phyloP scores from a whole-genome alignment of 148 eudicot species.

The Rhododendron molle region DNA sequence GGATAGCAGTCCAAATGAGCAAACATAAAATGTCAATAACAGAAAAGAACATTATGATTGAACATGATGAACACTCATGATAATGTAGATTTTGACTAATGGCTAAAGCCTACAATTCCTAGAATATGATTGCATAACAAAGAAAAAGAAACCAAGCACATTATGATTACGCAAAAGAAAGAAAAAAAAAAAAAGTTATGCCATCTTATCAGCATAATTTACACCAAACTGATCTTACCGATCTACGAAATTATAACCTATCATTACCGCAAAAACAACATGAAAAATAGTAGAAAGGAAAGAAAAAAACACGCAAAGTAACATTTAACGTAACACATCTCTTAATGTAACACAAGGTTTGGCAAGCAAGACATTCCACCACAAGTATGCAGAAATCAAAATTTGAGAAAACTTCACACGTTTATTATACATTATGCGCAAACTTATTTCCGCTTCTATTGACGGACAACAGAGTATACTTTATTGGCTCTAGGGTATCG shows the following conservation, averaged over 20 bases:
- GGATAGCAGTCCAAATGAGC: not conserved
- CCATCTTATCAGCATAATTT: not conserved
- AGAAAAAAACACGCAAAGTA: not conserved
- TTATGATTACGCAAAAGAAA: not conserved
- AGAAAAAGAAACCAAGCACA: not conserved
- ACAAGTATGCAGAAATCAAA: not conserved
- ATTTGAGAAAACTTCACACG: not conserved
- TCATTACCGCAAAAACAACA: not conserved
- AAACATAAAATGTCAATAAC: not conserved
- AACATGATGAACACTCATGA: not conserved
- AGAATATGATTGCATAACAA: not conserved
- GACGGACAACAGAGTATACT: not conserved
- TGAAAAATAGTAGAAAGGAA: not conserved
- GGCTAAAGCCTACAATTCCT: constrained; percentile 1
- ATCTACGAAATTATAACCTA: not conserved
- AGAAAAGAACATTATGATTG: not conserved
- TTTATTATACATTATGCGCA: not conserved
- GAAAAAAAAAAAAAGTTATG: not conserved
- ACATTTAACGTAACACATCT: not conserved
- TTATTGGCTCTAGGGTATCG: not conserved
- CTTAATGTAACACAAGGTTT: not conserved
- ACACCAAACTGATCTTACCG: not conserved
- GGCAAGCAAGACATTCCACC: not conserved
- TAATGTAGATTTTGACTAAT: not conserved
- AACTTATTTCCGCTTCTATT: not conserved